Base-by-base conservation (phyloP, 495 filamentous ascomycete species). In the Lindgomyces ingoldianus region DNA sequence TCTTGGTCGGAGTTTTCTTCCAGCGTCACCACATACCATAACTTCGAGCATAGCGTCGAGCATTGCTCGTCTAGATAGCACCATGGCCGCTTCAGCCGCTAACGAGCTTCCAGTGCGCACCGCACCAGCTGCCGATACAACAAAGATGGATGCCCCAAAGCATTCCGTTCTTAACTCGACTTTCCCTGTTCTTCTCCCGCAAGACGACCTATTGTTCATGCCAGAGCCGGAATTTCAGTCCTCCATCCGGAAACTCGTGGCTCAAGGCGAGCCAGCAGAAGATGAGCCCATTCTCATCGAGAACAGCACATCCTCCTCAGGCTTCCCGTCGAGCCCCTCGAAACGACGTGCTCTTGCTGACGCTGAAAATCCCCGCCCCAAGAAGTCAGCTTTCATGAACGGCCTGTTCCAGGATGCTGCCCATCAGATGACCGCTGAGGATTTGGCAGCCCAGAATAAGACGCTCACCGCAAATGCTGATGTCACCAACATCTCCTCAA, bases 391-490 rank as follows among this genome's bases (percentile, higher is more conserved):
- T 10, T 74, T 74, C 67, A 74, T 74, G 48, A 61, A 63, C 19
- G 73, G 57, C 26, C 67, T 77, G 0, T 54, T 68, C 10, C 25
- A 57, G 25, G 44, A 69, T 48, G 46, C 68, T 8, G 30, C 45
- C 30, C 49, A 52, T 48, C 27, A 36, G 2, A 64, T 62, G 22
- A 62, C 67, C 19, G 41, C 48, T n/a, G 60, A 55, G 54, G 68
- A 66, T 2, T 56, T 68, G 10, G 39, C 19, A 9, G 57, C 59
- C 16, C 70, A 75, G 19, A 77, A 77, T 58, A 76, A 74, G 67
- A 80, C 77, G 70, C 68, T 74, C 14, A 81, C 79, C 2, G 75
- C 77, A 41, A 81, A 81, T 58, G 57, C 49, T 6, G 77, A 77
- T 39, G 60, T 77, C 6, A 75, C 78, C 14, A 72, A 73, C 53